phyloP scores from a whole-genome alignment of 2,329 filamentous ascomycete species.

The Paramyrothecium sp. region DNA sequence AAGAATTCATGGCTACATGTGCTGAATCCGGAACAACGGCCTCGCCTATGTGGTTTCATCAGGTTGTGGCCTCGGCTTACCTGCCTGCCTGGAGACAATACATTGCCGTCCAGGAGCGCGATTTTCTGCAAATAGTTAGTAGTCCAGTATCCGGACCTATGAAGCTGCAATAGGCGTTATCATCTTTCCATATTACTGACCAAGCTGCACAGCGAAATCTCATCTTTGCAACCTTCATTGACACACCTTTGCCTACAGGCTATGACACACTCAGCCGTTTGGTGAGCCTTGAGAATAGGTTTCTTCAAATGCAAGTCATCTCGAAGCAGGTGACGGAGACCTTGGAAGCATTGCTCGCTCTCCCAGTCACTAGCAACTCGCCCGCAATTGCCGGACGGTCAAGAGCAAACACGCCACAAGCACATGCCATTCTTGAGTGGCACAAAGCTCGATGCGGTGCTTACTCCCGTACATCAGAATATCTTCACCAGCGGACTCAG shows the following conservation, averaged over 20 bases:
- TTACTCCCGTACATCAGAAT: constrained; percentile 16
- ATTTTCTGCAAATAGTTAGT: constrained; percentile 21
- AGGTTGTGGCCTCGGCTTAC: constrained; percentile 18
- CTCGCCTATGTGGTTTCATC: constrained; percentile 15
- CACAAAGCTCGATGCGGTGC: constrained; percentile 11
- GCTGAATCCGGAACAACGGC: neutral
- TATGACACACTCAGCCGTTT: constrained; percentile 23
- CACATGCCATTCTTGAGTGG: constrained; percentile 5
- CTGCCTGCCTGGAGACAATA: constrained; percentile 22
- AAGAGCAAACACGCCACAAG: neutral
- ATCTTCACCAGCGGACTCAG: constrained; percentile 20
- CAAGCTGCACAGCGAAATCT: constrained; percentile 14
- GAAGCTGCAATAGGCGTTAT: neutral
- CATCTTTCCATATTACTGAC: neutral
- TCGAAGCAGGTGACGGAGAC: neutral
- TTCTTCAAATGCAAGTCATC: constrained; percentile 13
- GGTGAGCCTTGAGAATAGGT: constrained; percentile 19
- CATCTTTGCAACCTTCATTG: constrained; percentile 24
- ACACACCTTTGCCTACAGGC: constrained; percentile 21
- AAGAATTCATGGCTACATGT: constrained; percentile 7
- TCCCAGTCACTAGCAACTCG: neutral
- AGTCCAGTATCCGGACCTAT: neutral
- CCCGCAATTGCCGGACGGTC: neutral
- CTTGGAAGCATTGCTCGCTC: neutral
- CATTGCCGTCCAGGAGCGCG: constrained; percentile 16